These are phyloP conservation scores for Ophiocordyceps robertsii DNA, from an alignment of 2,329 filamentous ascomycete genomes.

Conservation along the genomic window DNA sequence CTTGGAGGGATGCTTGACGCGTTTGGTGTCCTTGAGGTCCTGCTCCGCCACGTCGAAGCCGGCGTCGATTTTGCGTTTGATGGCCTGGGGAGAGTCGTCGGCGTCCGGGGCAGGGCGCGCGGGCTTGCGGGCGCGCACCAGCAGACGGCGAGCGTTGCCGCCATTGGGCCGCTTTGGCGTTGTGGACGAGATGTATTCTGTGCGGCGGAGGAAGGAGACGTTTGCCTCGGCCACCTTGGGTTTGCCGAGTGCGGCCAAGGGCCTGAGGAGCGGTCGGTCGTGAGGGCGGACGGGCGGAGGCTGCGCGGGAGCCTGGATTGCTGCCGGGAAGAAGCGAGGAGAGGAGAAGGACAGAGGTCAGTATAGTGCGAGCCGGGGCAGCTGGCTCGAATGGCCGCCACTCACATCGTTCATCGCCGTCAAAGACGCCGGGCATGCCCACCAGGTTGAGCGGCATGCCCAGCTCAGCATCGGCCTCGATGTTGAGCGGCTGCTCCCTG, in stretches of 20 bases:
- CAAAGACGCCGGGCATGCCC: slow-evolving; percentile 86
- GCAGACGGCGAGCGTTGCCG: slow-evolving; percentile 25
- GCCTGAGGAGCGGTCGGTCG: slow-evolving; percentile 72
- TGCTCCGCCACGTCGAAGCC: slow-evolving; percentile 41
- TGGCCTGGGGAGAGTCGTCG: slow-evolving; percentile 51
- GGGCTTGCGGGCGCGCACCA: slow-evolving; percentile 18
- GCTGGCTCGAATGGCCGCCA: not conserved
- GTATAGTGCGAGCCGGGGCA: too few species aligned
- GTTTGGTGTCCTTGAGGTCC: slow-evolving; percentile 38
- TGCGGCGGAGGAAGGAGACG: slow-evolving; percentile 88
- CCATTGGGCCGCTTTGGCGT: slow-evolving; percentile 34
- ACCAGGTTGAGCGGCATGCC: slow-evolving; percentile 96
- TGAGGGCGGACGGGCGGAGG: slow-evolving; percentile 63
- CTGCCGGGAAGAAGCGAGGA: slow-evolving; percentile 30
- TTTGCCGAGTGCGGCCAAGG: slow-evolving; percentile 75
- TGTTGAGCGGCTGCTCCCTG: slow-evolving; percentile 84
- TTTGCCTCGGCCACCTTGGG: slow-evolving; percentile 61
- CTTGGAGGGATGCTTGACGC: slow-evolving; percentile 45
- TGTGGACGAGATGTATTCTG: slow-evolving; percentile 76
- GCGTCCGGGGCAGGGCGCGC: slow-evolving; percentile 39
- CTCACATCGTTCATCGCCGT: slow-evolving; percentile 85
- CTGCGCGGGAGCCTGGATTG: slow-evolving; percentile 67
- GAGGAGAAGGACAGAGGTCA: too few species aligned
- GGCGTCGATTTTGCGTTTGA: slow-evolving; percentile 54
- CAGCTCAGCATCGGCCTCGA: slow-evolving; percentile 93